A percentile compares a stretch with the other conserved stretches of the same genome.
Conservation (phyloP, 176 grass and related monocot genomes). For the Tuctoria greenei region DNA sequence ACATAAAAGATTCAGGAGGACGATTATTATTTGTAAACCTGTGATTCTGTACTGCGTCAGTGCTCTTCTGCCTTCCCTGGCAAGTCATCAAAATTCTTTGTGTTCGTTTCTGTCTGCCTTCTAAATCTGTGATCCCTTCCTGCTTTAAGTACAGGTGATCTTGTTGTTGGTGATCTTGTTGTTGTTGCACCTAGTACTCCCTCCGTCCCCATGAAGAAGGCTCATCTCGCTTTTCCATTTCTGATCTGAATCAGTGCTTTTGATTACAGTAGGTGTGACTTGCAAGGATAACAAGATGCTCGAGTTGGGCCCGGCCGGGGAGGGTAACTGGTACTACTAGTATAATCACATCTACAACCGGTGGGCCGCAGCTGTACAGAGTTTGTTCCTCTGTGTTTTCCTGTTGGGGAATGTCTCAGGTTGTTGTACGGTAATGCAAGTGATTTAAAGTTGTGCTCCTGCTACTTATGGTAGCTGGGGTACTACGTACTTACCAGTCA, state of each 20-base stretch:
- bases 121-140: not conserved
- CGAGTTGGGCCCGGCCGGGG: not conserved
- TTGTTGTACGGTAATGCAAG: not conserved
- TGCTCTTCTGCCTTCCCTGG: slow-evolving; percentile 4
- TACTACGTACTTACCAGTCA: not conserved
- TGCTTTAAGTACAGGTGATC: not conserved
- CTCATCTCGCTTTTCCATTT: not conserved
- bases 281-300: slow-evolving; percentile 44
- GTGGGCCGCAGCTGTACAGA: not conserved
- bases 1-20: slow-evolving; percentile 12
- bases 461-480: not conserved
- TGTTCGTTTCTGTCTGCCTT: slow-evolving; percentile 23
- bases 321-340: slow-evolving; percentile 6
- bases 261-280: slow-evolving; percentile 43
- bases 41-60: slow-evolving; percentile 8
- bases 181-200: slow-evolving; percentile 9
- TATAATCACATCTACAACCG: slow-evolving; percentile 19
- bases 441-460: not conserved
- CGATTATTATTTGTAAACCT: not conserved
- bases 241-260: slow-evolving; percentile 1
- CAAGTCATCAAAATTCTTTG: slow-evolving; percentile 14
- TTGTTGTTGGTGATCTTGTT: not conserved
- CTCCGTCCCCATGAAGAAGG: slow-evolving; percentile 19
- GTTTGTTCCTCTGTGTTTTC: not conserved
- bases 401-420: slow-evolving; percentile 27